These are phyloP conservation scores for Taphrina deformans DNA, from an alignment of 1,139 yeast species.

Conservation along the genomic window DNA sequence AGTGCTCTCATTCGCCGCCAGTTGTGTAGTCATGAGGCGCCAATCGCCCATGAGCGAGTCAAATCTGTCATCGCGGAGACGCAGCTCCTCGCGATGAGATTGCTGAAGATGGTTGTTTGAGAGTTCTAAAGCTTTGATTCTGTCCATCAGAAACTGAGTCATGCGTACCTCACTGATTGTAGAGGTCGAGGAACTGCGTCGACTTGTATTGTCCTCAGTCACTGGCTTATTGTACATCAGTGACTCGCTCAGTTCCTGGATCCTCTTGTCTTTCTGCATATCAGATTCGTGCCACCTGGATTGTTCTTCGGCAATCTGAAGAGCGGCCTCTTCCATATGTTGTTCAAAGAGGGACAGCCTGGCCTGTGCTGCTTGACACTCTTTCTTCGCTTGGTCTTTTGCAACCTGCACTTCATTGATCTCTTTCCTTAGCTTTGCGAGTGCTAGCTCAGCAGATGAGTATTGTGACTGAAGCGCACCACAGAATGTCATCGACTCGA, in stretches of 20 bases:
- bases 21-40: slow-evolving; percentile 15
- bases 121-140: slow-evolving; percentile 13
- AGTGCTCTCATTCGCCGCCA: slow-evolving; percentile 5
- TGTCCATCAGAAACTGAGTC: slow-evolving; percentile 25
- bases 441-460: not conserved
- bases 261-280: slow-evolving; percentile 4
- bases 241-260: not conserved
- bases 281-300: slow-evolving; percentile 20
- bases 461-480: slow-evolving; percentile 16
- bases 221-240: not conserved
- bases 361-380: not conserved
- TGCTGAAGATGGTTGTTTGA: not conserved
- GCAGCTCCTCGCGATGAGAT: slow-evolving; percentile 13
- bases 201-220: not conserved
- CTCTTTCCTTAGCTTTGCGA: slow-evolving; percentile 10
- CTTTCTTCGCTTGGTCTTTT: not conserved
- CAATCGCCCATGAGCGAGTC: slow-evolving; percentile 17
- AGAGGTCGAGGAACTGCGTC: slow-evolving; percentile 13
- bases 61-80: slow-evolving; percentile 9
- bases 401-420: not conserved
- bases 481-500: slow-evolving; percentile 16
- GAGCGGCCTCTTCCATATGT: slow-evolving; percentile 25
- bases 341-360: slow-evolving; percentile 7
- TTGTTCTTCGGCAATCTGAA: slow-evolving; percentile 28
- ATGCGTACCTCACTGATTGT: not conserved